phyloP scores from a whole-genome alignment of 2,329 filamentous ascomycete genomes.

The Fusarium avenaceum region DNA sequence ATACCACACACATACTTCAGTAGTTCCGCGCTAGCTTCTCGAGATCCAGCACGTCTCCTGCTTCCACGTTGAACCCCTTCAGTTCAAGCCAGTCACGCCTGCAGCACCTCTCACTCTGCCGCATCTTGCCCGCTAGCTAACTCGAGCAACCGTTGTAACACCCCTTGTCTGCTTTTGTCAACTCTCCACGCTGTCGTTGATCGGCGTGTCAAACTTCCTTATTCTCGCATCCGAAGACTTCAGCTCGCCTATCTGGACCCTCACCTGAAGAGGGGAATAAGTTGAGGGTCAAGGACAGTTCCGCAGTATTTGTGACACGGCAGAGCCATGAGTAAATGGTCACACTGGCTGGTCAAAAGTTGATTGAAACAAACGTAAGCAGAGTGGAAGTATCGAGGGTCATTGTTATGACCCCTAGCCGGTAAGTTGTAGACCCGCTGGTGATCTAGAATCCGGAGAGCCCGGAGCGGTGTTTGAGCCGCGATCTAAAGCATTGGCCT shows the following conservation, averaged over 20 bases:
- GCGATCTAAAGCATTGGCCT: background rate
- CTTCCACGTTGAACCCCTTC: background rate
- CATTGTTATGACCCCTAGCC: background rate
- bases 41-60: background rate
- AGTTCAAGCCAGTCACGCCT: slow-evolving; percentile 7
- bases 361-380: background rate
- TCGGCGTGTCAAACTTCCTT: slow-evolving; percentile 13
- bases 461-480: background rate
- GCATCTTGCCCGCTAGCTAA: slow-evolving; percentile 3
- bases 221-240: slow-evolving; percentile 6
- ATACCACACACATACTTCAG: background rate
- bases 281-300: background rate
- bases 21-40: background rate
- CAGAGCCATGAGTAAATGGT: background rate
- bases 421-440: background rate
- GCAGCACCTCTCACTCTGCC: slow-evolving; percentile 32
- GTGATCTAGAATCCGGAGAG: background rate
- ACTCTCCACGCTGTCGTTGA: slow-evolving; percentile 27
- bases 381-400: background rate
- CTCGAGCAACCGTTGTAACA: background rate
- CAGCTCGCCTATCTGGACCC: slow-evolving; percentile 39
- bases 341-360: background rate
- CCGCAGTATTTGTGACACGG: background rate
- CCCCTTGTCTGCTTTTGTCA: background rate
- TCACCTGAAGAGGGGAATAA: slow-evolving; percentile 10